Conservation (phyloP, 257 asterid species). For the Haberlea rhodopensis region DNA sequence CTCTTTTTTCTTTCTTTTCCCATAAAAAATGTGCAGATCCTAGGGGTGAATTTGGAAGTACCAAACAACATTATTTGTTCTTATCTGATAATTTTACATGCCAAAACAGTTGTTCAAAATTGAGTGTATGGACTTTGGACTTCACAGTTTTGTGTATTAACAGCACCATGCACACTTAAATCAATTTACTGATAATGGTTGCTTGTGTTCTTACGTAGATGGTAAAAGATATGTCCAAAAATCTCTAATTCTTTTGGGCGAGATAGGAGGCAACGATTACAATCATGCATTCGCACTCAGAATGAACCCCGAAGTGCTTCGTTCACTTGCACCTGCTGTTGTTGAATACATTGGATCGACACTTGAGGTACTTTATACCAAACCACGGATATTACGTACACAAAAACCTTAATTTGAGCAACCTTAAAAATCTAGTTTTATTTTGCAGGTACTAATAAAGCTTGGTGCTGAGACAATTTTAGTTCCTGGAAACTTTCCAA, state of each 20-base stretch:
- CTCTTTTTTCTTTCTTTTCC: too few relatives aligned
- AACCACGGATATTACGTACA: too few relatives aligned
- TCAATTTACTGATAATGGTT: background rate
- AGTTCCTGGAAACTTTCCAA: slow-evolving; percentile 51
- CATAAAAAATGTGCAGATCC: too few relatives aligned
- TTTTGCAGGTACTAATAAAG: slow-evolving; percentile 44
- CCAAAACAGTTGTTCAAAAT: too few relatives aligned
- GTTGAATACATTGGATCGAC: slow-evolving; percentile 27
- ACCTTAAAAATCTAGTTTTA: too few relatives aligned
- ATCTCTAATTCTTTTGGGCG: slow-evolving; percentile 47
- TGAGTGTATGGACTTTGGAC: too few relatives aligned
- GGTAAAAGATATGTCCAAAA: slow-evolving; percentile 30
- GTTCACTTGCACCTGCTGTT: slow-evolving; percentile 25
- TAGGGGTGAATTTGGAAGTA: too few relatives aligned
- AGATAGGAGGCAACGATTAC: slow-evolving; percentile 68
- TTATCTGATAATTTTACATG: too few relatives aligned
- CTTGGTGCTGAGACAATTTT: slow-evolving; percentile 46
- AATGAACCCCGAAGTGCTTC: slow-evolving; percentile 16
- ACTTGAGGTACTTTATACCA: slow-evolving; percentile 7
- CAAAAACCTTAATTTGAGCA: too few relatives aligned
- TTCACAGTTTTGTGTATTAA: too few relatives aligned
- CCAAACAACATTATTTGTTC: too few relatives aligned
- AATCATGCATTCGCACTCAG: slow-evolving; percentile 27
- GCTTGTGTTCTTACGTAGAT: slow-evolving; percentile 24
- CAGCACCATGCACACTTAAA: background rate